Conservation (phyloP, 306 rosid species). For the Cucurbita ficifolia region DNA sequence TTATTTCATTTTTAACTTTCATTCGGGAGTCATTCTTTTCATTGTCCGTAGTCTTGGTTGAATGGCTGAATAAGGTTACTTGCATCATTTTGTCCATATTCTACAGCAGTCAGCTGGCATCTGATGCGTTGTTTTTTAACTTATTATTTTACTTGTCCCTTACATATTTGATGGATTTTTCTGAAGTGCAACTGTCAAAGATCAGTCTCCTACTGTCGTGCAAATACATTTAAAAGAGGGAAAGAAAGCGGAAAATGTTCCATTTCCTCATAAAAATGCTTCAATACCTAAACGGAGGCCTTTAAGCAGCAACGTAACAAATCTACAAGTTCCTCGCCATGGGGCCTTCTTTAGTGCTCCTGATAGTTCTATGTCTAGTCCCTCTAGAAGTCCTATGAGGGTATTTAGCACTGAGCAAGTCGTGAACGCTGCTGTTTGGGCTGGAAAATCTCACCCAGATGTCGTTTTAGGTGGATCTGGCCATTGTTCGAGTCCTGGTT, state of each 20-base stretch:
- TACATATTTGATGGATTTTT: constrained; percentile 15
- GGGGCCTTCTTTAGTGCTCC: constrained; percentile 84
- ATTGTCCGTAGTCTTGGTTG: neutral
- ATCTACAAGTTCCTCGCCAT: constrained; percentile 72
- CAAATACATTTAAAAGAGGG: constrained; percentile 42
- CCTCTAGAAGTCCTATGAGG: constrained; percentile 59
- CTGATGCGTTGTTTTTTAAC: constrained; percentile 9
- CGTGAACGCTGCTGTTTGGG: constrained; percentile 35
- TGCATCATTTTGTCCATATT: neutral
- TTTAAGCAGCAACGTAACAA: constrained; percentile 66
- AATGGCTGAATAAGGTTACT: neutral
- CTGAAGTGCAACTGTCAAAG: constrained; percentile 55
- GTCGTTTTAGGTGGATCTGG: constrained; percentile 60
- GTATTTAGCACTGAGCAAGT: constrained; percentile 44
- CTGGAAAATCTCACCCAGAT: constrained; percentile 38
- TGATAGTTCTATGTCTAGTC: constrained; percentile 71
- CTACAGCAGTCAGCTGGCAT: neutral
- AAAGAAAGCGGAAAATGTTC: constrained; percentile 41
- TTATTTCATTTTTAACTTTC: neutral
- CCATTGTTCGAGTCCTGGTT: constrained; percentile 94
- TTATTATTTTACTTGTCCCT: constrained; percentile 21
- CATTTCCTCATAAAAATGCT: constrained; percentile 29
- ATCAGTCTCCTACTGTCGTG: constrained; percentile 36
- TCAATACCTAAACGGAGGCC: constrained; percentile 67
- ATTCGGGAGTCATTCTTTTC: neutral